Base-by-base conservation (phyloP, 2,329 filamentous ascomycete species). In the Daldinia eschscholtzii region DNA sequence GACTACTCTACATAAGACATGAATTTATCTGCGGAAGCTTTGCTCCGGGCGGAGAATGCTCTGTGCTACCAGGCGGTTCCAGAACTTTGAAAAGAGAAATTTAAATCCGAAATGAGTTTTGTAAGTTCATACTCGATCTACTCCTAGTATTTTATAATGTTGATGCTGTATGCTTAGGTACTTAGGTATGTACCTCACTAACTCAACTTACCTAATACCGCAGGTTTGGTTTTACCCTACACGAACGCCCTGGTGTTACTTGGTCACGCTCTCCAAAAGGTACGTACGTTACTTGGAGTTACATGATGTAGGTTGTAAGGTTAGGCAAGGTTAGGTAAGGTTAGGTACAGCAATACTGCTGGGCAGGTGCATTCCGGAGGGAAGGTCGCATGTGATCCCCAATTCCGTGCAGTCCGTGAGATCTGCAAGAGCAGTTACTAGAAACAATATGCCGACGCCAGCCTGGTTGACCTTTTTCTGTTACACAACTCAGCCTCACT, bases 401-500 rank as follows among this genome's bases (percentile, higher is more conserved):
- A 23, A 10, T 56, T 50, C 57, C 63, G 53, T 64, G 39, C 12
- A 64, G 48, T 23, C 59, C 58, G 44, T 56, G 28, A 20, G 69
- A 71, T 71, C 69, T 57, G 42, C 69, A 52, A 55, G 33, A 26
- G 44, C 20, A n/a, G 35, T 69, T 71, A 37, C 69, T 55, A 64
- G 60, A 69, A 65, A 62, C 35, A 68, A 68, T 62, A 55, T 67
- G 64, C 67, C 70, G 64, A 58, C 26, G 61, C 64, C 56, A 55
- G 52, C 61, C 61, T 65, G 35, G 39, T 42, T 37, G 37, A 9
- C 53, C 15, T n/a, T 57, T 57, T 57, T 57, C 42, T 15, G 61
- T 67, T 65, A 67, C 69, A 67, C 70, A 62, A 55, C 64, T 72
- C 70, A 72, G 70, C 70, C 70, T 72, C 70, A 70, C 70, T 70